phyloP scores from a whole-genome alignment of 2,329 filamentous ascomycete species.

The Penicillium sp. region DNA sequence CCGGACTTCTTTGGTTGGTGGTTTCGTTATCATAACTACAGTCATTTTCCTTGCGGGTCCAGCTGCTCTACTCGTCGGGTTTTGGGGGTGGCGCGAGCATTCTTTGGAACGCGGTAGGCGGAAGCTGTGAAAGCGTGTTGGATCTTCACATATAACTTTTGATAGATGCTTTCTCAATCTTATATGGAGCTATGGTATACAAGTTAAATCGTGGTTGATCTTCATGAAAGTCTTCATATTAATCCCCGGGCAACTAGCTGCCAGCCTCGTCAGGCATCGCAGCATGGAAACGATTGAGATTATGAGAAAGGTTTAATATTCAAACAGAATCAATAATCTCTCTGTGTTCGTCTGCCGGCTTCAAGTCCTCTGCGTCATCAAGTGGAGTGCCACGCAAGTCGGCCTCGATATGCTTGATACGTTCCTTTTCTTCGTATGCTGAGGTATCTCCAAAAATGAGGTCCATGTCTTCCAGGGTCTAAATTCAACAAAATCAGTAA shows the following conservation, averaged over 20 bases:
- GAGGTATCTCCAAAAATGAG: conserved; percentile 47
- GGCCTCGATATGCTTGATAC: conserved; percentile 44
- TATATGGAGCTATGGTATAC: no score
- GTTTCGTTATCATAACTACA: no score
- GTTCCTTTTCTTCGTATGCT: conserved; percentile 43
- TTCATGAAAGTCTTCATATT: no score
- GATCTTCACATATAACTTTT: no score
- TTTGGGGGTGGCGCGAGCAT: conserved; percentile 7
- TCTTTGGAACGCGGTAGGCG: not conserved
- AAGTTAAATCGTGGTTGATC: no score
- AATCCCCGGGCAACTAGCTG: no score
- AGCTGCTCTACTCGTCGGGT: conserved; percentile 1
- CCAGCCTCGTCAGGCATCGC: no score
- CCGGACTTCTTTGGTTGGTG: not conserved
- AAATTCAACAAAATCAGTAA: not conserved
- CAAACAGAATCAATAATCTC: conserved; percentile 19
- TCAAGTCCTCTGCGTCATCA: conserved; percentile 23
- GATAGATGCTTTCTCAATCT: no score
- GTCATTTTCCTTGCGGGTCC: conserved; percentile 2
- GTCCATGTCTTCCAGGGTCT: conserved; percentile 63
- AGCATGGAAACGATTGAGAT: no score
- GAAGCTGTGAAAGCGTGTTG: not conserved
- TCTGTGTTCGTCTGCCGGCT: conserved; percentile 27
- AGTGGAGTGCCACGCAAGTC: conserved; percentile 36
- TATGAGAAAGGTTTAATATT: no score